Evolutionary conservation across 495 filamentous ascomycete genomes (phyloP), one percentile per base, ranked within the genome.

Genomic region (Xylaria longipes): DNA sequence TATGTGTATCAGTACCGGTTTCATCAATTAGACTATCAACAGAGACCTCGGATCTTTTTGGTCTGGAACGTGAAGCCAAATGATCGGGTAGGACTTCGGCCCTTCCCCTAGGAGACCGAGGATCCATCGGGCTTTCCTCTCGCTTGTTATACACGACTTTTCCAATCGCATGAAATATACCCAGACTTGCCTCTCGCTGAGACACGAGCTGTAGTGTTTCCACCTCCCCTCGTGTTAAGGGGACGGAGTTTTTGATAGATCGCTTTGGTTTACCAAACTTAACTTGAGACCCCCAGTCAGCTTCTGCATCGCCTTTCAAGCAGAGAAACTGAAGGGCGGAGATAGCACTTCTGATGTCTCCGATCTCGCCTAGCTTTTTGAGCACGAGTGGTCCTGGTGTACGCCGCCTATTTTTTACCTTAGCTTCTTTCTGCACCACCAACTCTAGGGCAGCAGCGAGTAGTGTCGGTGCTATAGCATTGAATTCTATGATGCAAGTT

Each of bases 61-160:
- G 85, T 43, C 94, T 85, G 5, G 86, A 80, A 70, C 88, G 84
- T 39, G 91, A 86, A 5, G 84, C 82, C 56, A 95, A 81, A 82
- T 92, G 88, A 56, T 84, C 75, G 20, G 93, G 93, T 41, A 89
- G 74, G 45, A 71, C 71, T 75, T 89, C 87, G 7, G 82, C 81
- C 54, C 72, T 78, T 11, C 80, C 76, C 61, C 78, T 79, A 25
- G 62, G 73, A 7, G 81, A 75, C 6, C 79, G 76, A 1, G 70
- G 71, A 0, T 73, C 74, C 22, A 76, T 77, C 14, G 79, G 73
- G 17, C 37, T 65, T 60, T 85, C 84, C 37, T 89, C 85, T 48
- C 96, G 87, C 77, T 97, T 98, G 81, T 98, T 98, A 81, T 98
- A 95, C 4, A 97, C 89, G 4, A 98, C 92, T 74, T 94, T 97